Base-by-base conservation (phyloP, 1,139 yeast species). In the Debaryomyces sp. region DNA sequence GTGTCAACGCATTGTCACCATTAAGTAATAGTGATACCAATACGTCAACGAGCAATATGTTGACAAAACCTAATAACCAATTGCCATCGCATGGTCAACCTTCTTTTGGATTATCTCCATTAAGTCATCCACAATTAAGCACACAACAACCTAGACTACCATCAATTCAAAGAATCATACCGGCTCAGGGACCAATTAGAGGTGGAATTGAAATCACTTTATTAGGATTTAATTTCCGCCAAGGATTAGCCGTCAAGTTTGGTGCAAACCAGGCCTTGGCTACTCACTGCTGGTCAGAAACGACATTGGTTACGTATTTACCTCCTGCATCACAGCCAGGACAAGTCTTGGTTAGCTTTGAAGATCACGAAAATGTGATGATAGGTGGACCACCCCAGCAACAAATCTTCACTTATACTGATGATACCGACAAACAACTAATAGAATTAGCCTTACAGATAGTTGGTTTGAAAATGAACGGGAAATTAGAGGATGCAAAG, bases 201-300 rank as follows among this genome's bases (percentile, higher is more conserved):
- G 99, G 99, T 53, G 99, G 99, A 41, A 87, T 91, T 38, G 99
- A 94, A 63, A 89, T 94, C 6, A 94, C 98, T 0, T 71, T 94
- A 42, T 73, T 94, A 40, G 99, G 99, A 3, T 80, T 84, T 48
- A 89, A 91, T 53, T 92, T 94, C 74, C 83, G 85, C 50, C 88
- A 89, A 12, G 96, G 96, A 1, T 75, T 91, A 53, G 73, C 77
- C 33, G 96, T 92, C 18, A 86, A 87, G 64, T 94, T 94, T 69
- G 99, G 99, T 41, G 82, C 88, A 6, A 85, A 84, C 61, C 77
- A 80, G 53, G 95, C 97, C 0, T 73, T 89, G 44, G 89, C 96
- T 1, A 90, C 97, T 1, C 97, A 91, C 63, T 91, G 96, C 66
- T 94, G 98, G 98, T 89, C 96, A 43, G 96, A 89, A 41, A 82